Conservation (phyloP, 1,139 yeast species). For the Kluyveromyces sp. region DNA sequence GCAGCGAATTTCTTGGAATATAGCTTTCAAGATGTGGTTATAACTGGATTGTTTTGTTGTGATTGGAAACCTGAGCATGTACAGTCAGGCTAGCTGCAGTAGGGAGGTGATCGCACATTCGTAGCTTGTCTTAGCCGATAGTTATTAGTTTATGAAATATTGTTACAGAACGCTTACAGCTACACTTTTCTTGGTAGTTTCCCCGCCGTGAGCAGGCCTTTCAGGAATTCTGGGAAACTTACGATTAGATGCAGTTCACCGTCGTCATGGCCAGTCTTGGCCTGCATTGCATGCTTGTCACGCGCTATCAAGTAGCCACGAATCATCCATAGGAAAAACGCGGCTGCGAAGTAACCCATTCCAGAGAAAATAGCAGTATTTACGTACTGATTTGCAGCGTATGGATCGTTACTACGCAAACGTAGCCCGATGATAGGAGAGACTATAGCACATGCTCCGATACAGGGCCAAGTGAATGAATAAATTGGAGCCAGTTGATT, state of each 20-base stretch:
- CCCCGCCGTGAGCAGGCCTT: slow-evolving; percentile 1
- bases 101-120: too few species aligned
- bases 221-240: background rate
- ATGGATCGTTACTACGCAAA: slow-evolving; percentile 7
- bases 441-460: slow-evolving; percentile 43
- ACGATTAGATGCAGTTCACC: slow-evolving; percentile 6
- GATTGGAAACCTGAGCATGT: too few species aligned
- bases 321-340: slow-evolving; percentile 27
- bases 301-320: slow-evolving; percentile 27
- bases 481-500: slow-evolving; percentile 43
- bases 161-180: too few species aligned
- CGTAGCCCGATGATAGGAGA: slow-evolving; percentile 42
- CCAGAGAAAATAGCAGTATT: slow-evolving; percentile 50
- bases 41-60: too few species aligned
- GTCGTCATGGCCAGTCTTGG: slow-evolving; percentile 8
- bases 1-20: slow-evolving; percentile 14
- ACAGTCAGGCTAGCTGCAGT: too few species aligned
- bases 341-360: slow-evolving; percentile 34
- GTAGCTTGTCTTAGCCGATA: too few species aligned
- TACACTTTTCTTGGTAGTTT: slow-evolving; percentile 4
- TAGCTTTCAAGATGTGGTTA: too few species aligned
- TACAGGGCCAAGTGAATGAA: slow-evolving; percentile 42
- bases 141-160: too few species aligned
- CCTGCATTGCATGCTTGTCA: slow-evolving; percentile 10
- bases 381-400: slow-evolving; percentile 35